Evolutionary conservation across 805 yeast genomes (phyloP).

Genomic region (Kodamaea nitidulidarum): DNA sequence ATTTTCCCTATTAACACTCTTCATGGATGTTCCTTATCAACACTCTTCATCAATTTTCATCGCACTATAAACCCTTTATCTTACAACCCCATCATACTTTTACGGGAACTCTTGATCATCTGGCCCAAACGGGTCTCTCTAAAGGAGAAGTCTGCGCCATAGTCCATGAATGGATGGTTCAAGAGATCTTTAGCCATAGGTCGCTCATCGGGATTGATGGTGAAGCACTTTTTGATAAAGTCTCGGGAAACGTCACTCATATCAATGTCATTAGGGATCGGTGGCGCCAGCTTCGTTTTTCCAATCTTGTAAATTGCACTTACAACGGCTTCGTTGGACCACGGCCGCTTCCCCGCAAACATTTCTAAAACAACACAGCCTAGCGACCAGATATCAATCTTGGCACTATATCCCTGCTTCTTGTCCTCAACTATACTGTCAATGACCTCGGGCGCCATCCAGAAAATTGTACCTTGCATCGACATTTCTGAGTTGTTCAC

Average conservation of each 20-base stretch:
- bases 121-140: slow-evolving; percentile 51
- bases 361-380: slow-evolving; percentile 97
- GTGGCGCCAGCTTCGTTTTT: slow-evolving; percentile 85
- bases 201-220: slow-evolving; percentile 69
- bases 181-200: slow-evolving; percentile 78
- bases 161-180: slow-evolving; percentile 48
- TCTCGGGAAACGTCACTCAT: slow-evolving; percentile 63
- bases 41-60: too few relatives aligned
- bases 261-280: slow-evolving; percentile 85
- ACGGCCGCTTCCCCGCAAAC: slow-evolving; percentile 96
- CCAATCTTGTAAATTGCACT: slow-evolving; percentile 92
- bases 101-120: slow-evolving; percentile 40
- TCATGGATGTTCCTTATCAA: too few relatives aligned
- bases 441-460: slow-evolving; percentile 99
- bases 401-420: slow-evolving; percentile 93
- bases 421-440: slow-evolving; percentile 70
- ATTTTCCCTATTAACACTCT: too few relatives aligned
- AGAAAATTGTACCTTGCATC: slow-evolving; percentile 96
- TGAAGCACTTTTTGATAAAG: slow-evolving; percentile 74
- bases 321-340: slow-evolving; percentile 93
- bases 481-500: slow-evolving; percentile 93
- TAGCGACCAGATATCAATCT: slow-evolving; percentile 95
- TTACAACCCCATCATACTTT: slow-evolving; percentile 9
- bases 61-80: too few relatives aligned
- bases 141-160: slow-evolving; percentile 45